These are phyloP conservation scores for Escallonia herrerae DNA, from an alignment of 129 eudicot genomes.

Conservation along the genomic window DNA sequence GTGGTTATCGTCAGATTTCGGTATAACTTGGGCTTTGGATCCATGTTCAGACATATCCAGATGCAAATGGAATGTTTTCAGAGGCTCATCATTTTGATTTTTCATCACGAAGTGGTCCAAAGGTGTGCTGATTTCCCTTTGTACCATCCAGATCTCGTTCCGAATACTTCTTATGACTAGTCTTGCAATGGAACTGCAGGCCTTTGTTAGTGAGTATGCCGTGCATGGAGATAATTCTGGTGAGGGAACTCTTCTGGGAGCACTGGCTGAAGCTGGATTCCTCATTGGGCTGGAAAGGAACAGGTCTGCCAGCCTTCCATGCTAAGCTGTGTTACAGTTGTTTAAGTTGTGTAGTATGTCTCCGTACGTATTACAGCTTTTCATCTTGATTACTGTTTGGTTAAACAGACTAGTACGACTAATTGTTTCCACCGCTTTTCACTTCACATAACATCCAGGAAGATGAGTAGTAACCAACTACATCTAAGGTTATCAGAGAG, in stretches of 20 bases:
- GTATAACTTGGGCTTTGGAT: not conserved
- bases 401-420: too few species aligned
- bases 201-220: constrained; percentile 95
- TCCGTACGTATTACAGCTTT: too few species aligned
- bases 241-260: constrained; percentile 75
- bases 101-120: constrained; percentile 71
- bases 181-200: constrained; percentile 40
- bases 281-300: constrained; percentile 85
- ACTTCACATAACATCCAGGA: too few species aligned
- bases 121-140: constrained; percentile 40
- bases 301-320: constrained; percentile 32
- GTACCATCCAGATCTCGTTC: not conserved
- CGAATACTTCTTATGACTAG: constrained; percentile 1
- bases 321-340: not conserved
- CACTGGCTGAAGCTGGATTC: constrained; percentile 91
- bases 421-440: too few species aligned
- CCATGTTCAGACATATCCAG: constrained; percentile 42
- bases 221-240: constrained; percentile 72
- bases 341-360: too few species aligned
- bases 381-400: too few species aligned
- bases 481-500: too few species aligned
- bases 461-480: too few species aligned
- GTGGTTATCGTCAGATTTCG: too few species aligned
- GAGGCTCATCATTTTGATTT: constrained; percentile 47
- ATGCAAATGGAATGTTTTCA: constrained; percentile 58